Base-by-base conservation (phyloP, 352 stramenopile genomes). In the Blastocystis sp. region DNA sequence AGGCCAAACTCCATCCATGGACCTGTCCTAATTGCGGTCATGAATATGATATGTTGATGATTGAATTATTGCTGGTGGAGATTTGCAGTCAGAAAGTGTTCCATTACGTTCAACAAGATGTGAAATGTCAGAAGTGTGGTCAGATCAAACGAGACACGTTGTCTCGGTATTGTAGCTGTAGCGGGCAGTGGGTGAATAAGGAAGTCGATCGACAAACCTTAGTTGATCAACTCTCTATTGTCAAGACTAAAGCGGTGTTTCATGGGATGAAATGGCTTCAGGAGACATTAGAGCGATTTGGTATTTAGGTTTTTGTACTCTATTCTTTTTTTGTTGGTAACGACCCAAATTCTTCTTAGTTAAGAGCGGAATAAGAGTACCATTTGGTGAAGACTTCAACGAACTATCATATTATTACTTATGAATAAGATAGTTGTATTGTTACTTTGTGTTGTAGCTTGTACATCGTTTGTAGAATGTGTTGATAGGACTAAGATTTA, bases 91-190 rank as follows among this genome's bases (percentile, higher is more conserved):
- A 37, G 15, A 76, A 62, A 37, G 57, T 89, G 1, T 19, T 53
- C 22, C 11, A 27, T 4, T 79, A 77, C 27, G 22, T 78, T 1
- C 57, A 64, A 17, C 90, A 91, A 44, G 94, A 96, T 80, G 66
- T 96, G 27, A 92, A 93, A 56, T 96, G 94, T 90, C 51, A 75
- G 56, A 96, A 95, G 81, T 96, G 94, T 73, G 89, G 89, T 9
- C 90, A 95, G 5, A 93, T 94, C 5, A 92, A 91, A 37, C 93
- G 95, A 81, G 90, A 94, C 90, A 94, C 94, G 77, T 92, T 96
- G 91, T 91, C 91, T 9, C 90, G 93, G 64, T 94, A 95, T 75
- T 96, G 94, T 84, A 80, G 90, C 2, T 96, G 94, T 87, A 95
- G 93, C 7, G 94, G 94, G 37, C 92, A 92, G 19, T 95, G 84